phyloP scores from a whole-genome alignment of 2,329 filamentous ascomycete species.

The Beauveria australis region DNA sequence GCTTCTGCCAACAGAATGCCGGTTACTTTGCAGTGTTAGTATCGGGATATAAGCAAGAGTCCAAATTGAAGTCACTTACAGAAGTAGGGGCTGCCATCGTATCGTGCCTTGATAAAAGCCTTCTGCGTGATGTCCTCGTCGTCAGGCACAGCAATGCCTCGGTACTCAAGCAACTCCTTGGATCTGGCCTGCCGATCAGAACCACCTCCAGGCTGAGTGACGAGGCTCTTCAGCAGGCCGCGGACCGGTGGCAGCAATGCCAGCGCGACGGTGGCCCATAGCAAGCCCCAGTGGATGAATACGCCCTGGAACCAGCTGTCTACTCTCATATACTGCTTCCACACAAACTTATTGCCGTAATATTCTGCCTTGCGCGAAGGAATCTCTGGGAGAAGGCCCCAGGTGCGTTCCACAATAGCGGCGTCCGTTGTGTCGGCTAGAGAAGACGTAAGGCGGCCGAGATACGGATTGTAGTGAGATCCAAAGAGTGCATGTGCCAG shows the following conservation, averaged over 20 bases:
- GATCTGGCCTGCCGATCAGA: conserved; percentile 42
- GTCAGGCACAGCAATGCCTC: conserved; percentile 57
- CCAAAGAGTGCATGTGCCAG: conserved; percentile 42
- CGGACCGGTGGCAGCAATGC: conserved; percentile 38
- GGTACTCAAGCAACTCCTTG: conserved; percentile 55
- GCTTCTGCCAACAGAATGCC: conserved; percentile 56
- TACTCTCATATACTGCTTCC: conserved; percentile 44
- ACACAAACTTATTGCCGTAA: conserved; percentile 56
- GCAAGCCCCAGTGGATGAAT: conserved; percentile 39
- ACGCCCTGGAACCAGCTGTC: conserved; percentile 43
- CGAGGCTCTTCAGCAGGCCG: conserved; percentile 32
- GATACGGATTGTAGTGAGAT: conserved; percentile 36
- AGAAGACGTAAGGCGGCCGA: conserved; percentile 50
- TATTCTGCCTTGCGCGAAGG: conserved; percentile 35
- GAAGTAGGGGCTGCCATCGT: conserved; percentile 56
- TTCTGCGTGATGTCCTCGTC: conserved; percentile 36
- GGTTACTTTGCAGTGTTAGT: conserved; percentile 46
- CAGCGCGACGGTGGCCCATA: conserved; percentile 36
- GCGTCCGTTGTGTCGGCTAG: conserved; percentile 41
- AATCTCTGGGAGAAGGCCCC: conserved; percentile 48
- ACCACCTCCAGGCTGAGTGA: conserved; percentile 49
- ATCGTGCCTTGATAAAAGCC: conserved; percentile 47
- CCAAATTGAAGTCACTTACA: conserved; percentile 34
- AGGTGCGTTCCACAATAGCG: conserved; percentile 51
- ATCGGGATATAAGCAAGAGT: background rate